A percentile compares a stretch with the other conserved stretches of the same genome.
phyloP scores from a whole-genome alignment of 2,329 filamentous ascomycete genomes.

The Esteya vermicola region DNA sequence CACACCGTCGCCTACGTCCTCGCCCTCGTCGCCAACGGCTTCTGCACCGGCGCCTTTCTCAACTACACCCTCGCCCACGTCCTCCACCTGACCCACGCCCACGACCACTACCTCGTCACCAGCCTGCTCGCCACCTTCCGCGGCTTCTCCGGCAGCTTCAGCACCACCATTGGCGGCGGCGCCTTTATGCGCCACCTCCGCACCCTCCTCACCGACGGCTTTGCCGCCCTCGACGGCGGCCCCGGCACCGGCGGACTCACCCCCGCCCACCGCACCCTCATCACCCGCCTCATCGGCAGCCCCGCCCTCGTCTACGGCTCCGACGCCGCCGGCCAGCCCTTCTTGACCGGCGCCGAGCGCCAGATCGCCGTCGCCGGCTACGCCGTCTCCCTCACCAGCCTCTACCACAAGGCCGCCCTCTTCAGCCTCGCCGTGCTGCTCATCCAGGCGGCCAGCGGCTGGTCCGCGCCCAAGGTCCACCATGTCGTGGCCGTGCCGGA shows the following conservation, averaged over 20 bases:
- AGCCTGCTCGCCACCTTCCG: conserved; percentile 67
- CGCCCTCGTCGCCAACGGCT: conserved; percentile 54
- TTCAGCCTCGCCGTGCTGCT: conserved; percentile 27
- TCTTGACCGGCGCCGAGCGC: conserved; percentile 24
- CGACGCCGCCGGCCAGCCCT: conserved; percentile 9
- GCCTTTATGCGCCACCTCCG: conserved; percentile 52
- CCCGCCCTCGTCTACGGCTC: conserved; percentile 33
- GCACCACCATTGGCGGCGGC: conserved; percentile 65
- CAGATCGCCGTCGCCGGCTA: conserved; percentile 33
- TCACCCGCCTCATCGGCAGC: conserved; percentile 33
- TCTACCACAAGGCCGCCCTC: conserved; percentile 33
- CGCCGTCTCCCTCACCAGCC: conserved; percentile 25
- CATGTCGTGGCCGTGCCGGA: not conserved
- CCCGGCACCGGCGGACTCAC: no score
- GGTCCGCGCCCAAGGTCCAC: conserved; percentile 23
- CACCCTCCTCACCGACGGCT: conserved; percentile 39
- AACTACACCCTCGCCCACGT: conserved; percentile 76
- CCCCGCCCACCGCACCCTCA: conserved; percentile 22
- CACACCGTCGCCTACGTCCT: conserved; percentile 41
- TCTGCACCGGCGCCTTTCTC: conserved; percentile 55
- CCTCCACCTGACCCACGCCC: conserved; percentile 52
- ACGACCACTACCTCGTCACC: conserved; percentile 61
- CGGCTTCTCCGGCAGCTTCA: conserved; percentile 69
- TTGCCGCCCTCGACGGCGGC: conserved; percentile 29
- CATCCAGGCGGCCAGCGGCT: conserved; percentile 36